These are phyloP conservation scores for Rhynchosporium secalis DNA, from an alignment of 2,329 filamentous ascomycete species.

Conservation along the genomic window DNA sequence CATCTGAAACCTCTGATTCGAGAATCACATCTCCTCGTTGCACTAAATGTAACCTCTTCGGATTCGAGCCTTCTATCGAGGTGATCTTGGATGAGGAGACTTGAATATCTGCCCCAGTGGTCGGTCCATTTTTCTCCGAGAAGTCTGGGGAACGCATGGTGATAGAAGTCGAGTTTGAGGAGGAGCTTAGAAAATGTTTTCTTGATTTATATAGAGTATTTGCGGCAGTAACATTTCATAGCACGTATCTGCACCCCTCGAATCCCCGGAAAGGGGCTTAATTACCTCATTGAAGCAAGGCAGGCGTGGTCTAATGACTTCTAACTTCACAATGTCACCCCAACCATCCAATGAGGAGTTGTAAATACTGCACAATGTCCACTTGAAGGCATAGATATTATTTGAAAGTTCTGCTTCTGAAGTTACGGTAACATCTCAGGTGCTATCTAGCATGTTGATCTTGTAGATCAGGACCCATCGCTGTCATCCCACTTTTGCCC, in stretches of 20 bases:
- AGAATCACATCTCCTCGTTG: slow-evolving; percentile 14
- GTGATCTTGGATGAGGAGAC: background rate
- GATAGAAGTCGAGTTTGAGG: background rate
- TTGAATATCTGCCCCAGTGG: background rate
- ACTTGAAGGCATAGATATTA: background rate
- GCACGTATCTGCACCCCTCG: no score
- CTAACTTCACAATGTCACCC: no score
- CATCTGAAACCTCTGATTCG: slow-evolving; percentile 14
- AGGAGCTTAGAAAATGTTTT: no score
- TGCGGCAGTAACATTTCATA: no score
- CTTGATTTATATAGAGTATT: no score
- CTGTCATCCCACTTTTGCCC: background rate
- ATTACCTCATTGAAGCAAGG: no score
- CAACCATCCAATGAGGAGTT: no score
- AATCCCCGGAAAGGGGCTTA: no score
- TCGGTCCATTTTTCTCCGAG: background rate
- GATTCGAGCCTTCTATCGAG: background rate
- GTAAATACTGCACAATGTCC: background rate
- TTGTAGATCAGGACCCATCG: background rate
- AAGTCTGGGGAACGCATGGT: background rate
- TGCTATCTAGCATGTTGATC: background rate
- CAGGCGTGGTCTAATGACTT: no score
- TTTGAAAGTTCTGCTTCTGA: background rate
- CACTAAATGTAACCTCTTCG: slow-evolving; percentile 10
- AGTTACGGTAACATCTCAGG: background rate